phyloP scores from a whole-genome alignment of 2,329 filamentous ascomycete species.

The Zasmidium citrigriseum region DNA sequence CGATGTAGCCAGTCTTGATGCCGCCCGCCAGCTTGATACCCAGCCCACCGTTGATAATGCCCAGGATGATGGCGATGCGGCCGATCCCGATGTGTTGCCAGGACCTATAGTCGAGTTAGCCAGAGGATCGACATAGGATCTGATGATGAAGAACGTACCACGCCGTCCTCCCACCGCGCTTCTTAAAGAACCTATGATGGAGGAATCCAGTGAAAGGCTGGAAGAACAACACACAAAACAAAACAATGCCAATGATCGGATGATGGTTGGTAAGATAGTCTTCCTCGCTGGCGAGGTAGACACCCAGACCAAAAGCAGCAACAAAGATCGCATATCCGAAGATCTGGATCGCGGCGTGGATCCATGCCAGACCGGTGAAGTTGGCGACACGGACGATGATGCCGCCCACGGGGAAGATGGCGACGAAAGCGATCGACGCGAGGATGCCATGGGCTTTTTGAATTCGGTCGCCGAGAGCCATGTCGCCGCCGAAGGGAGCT shows the following conservation, averaged over 20 bases:
- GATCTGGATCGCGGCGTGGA: conserved; percentile 52
- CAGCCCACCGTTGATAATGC: conserved; percentile 58
- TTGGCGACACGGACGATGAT: conserved; percentile 47
- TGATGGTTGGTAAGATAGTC: conserved; percentile 46
- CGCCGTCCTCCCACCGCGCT: conserved; percentile 46
- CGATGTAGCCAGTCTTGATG: conserved; percentile 30
- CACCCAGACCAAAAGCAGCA: conserved; percentile 53
- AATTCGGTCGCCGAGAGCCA: conserved; percentile 29
- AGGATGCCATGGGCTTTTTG: conserved; percentile 47
- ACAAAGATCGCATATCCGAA: conserved; percentile 51
- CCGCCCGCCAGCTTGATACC: conserved; percentile 51
- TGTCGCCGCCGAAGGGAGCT: conserved; percentile 19
- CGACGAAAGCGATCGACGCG: conserved; percentile 46
- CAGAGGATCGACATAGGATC: not conserved
- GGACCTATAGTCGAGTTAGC: conserved; percentile 27
- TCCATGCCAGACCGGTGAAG: conserved; percentile 47
- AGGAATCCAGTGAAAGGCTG: conserved; percentile 55
- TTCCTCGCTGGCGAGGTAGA: conserved; percentile 50
- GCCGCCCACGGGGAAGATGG: conserved; percentile 47
- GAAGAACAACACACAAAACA: conserved; percentile 55
- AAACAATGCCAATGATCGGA: conserved; percentile 55
- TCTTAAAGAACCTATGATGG: conserved; percentile 55
- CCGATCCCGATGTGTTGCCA: conserved; percentile 37
- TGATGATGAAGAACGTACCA: conserved; percentile 30
- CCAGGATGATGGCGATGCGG: conserved; percentile 49